phyloP scores from a whole-genome alignment of 2,329 filamentous ascomycete species.

The Fusarium camptoceras region DNA sequence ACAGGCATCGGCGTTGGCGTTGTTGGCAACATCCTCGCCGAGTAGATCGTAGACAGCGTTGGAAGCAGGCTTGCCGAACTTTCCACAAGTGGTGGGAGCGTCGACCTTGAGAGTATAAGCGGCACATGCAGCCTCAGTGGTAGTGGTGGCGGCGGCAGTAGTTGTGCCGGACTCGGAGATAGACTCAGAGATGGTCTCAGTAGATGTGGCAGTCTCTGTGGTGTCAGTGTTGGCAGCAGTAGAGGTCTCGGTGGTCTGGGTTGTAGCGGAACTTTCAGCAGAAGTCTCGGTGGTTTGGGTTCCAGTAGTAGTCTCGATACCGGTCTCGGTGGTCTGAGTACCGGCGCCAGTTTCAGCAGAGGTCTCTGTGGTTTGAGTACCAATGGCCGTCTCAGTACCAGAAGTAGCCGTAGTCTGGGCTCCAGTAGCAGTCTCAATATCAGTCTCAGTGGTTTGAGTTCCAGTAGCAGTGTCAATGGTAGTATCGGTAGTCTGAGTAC shows the following conservation, averaged over 20 bases:
- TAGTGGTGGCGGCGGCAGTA: background rate
- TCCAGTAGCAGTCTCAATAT: background rate
- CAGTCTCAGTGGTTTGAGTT: background rate
- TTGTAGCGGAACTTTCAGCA: background rate
- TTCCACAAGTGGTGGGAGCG: background rate
- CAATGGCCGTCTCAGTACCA: conserved; percentile 10
- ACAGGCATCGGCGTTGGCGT: background rate
- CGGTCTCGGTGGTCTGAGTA: background rate
- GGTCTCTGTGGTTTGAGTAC: background rate
- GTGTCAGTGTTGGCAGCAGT: background rate
- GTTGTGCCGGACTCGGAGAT: background rate
- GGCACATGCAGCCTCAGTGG: background rate
- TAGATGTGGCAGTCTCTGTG: background rate
- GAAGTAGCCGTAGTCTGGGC: conserved; percentile 7
- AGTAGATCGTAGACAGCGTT: background rate
- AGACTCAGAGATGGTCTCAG: background rate
- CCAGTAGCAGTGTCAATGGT: background rate
- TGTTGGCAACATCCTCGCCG: background rate
- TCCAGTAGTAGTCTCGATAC: background rate
- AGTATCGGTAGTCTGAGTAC: background rate
- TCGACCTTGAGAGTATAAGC: background rate
- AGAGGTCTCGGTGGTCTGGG: background rate
- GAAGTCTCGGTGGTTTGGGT: background rate
- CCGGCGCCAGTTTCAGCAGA: background rate
- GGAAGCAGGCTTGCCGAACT: background rate